Base-by-base conservation (phyloP, 1,139 yeast species). In the Saccharomyces hybrid region DNA sequence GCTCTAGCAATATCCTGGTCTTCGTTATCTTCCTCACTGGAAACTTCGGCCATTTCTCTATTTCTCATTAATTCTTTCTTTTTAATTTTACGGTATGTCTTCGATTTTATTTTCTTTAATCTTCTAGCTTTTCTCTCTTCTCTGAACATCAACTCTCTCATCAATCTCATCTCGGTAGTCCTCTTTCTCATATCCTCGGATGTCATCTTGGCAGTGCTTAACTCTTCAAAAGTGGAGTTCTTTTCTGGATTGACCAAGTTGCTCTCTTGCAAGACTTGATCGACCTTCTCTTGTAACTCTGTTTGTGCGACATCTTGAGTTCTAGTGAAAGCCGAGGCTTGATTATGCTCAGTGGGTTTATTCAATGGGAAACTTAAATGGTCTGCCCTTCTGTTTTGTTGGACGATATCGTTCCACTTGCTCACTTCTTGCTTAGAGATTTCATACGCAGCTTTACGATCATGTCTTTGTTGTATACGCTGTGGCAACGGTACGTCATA, bases 141-240 rank as follows among this genome's bases (percentile, higher is more conserved):
- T 66, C 98, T 80, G 73, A 90, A 93, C 96, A 93, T 88, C 59
- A 93, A 79, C 67, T 93, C 99, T 60, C 99, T 81, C 97, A 90
- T 90, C 65, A 86, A 72, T 62, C 98, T 80, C 61, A 93, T 78
- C 70, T 93, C 96, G 55, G 82, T 80, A 11, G 95, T 85, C 60
- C 96, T 80, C 66, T 84, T 82, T 57, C 76, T 75, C 73, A 91
- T 73, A 52, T 95, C 99, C 59, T 87, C 96, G 28, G 86, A 81
- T 0, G 95, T 78, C 69, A 93, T 72, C 62, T 86, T 84, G 2
- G 95, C 89, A n/a, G 85, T 80, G 13, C 89, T 93, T 48, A 89
- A 79, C 56, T 91, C 90, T 69, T 93, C 97, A 70, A 90, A 91
- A 2, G 88, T 83, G 9, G 93, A 82, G 64, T 86, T 88, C 61